Evolutionary conservation across 2,329 filamentous ascomycete genomes (phyloP).

Genomic region (Endocalyx cinctus): DNA sequence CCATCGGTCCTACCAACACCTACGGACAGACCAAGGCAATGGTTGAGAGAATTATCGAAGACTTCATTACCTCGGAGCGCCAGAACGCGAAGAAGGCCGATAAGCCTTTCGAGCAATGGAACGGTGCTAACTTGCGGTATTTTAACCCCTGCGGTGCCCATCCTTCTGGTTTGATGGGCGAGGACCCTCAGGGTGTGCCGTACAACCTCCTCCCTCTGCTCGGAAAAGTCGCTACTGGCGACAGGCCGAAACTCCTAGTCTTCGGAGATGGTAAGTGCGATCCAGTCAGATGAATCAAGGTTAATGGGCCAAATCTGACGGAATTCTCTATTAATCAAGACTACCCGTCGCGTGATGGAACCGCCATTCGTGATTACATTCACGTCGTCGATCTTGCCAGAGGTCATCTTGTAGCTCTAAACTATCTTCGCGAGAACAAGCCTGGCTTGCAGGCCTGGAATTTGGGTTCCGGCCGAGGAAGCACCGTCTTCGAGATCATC

Average conservation of each 20-base stretch:
- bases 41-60: conserved; percentile 87
- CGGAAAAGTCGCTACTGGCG: conserved; percentile 92
- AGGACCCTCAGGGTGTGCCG: conserved; percentile 92
- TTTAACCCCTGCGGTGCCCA: conserved; percentile 97
- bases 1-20: conserved; percentile 92
- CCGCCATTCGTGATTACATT: conserved; percentile 96
- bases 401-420: conserved; percentile 83
- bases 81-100: conserved; percentile 76
- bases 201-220: conserved; percentile 94
- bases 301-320: too few species aligned
- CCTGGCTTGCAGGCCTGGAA: conserved; percentile 97
- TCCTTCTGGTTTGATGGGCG: conserved; percentile 94
- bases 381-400: conserved; percentile 86
- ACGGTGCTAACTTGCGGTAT: conserved; percentile 88
- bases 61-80: conserved; percentile 83
- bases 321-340: conserved; percentile 46
- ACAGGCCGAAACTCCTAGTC: conserved; percentile 88
- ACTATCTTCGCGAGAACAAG: conserved; percentile 77
- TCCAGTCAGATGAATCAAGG: too few species aligned
- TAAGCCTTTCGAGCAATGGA: conserved; percentile 77
- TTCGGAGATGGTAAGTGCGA: conserved; percentile 76
- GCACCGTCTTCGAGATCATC: conserved; percentile 96
- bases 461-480: conserved; percentile 87
- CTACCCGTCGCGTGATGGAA: conserved; percentile 86
- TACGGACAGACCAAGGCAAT: conserved; percentile 96